Base-by-base conservation (phyloP, 2,329 filamentous ascomycete genomes). In the Neofusicoccum kwambonambiense region DNA sequence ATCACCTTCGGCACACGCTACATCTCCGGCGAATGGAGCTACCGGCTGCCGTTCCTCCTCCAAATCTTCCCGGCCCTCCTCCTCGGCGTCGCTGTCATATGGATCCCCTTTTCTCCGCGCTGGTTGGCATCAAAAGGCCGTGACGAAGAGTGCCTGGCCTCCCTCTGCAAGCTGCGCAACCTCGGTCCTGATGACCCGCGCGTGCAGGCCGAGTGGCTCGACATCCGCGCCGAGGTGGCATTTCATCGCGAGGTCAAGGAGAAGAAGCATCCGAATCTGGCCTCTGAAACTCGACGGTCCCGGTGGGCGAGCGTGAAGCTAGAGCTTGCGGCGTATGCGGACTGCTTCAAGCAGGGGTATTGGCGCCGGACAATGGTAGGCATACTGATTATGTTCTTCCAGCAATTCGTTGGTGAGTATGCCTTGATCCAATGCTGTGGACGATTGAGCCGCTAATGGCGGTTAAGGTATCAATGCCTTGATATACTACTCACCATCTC, bases 61-160 rank as follows among this genome's bases (percentile, higher is more conserved):
- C 82, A 84, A 63, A 79, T 81, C 65, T 68, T 80, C 4, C 76
- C 77, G 3, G 79, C 78, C 11, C 68, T 78, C 3, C 70, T 77
- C 65, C 70, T 80, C 34, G 74, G 77, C 52, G 50, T 70, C 35
- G 80, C 80, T 6, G 81, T 84, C 31, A 66, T 74, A 19, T 77
- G 82, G 66, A 76, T 86, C 44, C 85, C 85, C 0, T 86, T 82
- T 69, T 86, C 84, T 0, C 85, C 85, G 0, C 78, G 85, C 35
- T 87, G 84, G 79, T 78, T 87, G 0, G 79, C 78, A 7, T 79
- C 77, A 4, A 78, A 80, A 56, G 79, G 77, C 9, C 78, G 81
- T 2, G 75, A 84, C 37, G 75, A 82, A 3, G 84, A 86, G 64
- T 80, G 81, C 0, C 74, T 86, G 5, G 65, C 76, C 6, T 79